Base-by-base conservation (phyloP, 2,329 filamentous ascomycete genomes). In the Ceratocystis eucalypticola region DNA sequence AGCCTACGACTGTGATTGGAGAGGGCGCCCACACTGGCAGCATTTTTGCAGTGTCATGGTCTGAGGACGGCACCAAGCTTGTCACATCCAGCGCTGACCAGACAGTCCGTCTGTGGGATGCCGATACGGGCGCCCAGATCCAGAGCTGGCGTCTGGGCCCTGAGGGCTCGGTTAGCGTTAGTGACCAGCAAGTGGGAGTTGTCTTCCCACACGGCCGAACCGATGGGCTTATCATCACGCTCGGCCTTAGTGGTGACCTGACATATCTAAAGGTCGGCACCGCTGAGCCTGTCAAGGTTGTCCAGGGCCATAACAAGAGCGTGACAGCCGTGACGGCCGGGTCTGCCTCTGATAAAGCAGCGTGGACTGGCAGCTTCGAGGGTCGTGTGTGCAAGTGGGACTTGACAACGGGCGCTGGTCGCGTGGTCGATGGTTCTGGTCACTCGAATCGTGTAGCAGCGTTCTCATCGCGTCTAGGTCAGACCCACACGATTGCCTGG, bases 51-150 rank as follows among this genome's bases (percentile, higher is more conserved):
- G 86, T 97, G 4, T 91, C 89, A 20, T 99, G 94, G 94, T 84
- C 89, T 1, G 84, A 85, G 68, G 91, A 97, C 74, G 91, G 91
- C 30, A 91, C 86, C 73, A 85, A 84, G 71, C 86, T 99, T 70
- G 93, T 89, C 33, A 99, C 94, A 1, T 90, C 91, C 17, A 96
- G 91, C 72, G 93, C 91, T 7, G 94, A 99, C 74, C 91, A 94
- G 77, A 96, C 91, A 0, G 89, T 99, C 66, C 92, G 91, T 75
- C 82, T 96, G 30, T 99, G 94, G 94, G 92, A 97, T 72, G 86
- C 84, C 1, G 90, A 96, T 73, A 80, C 86, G 15, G 90, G 88
- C 44, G 88, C 88, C 73, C 84, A 84, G 22, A 80, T 87, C 6
- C 89, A 95, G 74, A 89, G 84, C 30, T 99, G 94, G 94, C 84